Base-by-base conservation (phyloP, 805 yeast genomes). In the Metschnikowia chrysomelidarum region DNA sequence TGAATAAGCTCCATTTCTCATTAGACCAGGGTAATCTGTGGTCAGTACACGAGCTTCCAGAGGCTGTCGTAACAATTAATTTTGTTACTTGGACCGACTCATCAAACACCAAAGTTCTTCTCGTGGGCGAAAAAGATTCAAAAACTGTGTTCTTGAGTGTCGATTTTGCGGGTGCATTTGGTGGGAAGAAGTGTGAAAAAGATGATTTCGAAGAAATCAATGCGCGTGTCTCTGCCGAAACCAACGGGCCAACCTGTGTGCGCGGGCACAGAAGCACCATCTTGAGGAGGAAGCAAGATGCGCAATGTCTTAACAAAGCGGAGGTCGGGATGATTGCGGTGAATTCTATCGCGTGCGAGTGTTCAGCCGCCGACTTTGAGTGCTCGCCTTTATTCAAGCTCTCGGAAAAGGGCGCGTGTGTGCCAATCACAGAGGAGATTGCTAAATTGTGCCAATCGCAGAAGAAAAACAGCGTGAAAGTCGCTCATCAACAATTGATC, bases 1-100 rank as follows among this genome's bases (percentile, higher is more conserved):
- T 32, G 34, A 24, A 32, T 4, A 38, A 19, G 13, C 43, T 68
- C 23, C 53, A 49, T 23, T 87, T 69, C 49, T 80, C 94, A 0
- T 53, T 80, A 10, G 89, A 87, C 54, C 87, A 83, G 53, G 96
- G 96, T 27, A 54, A 64, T 21, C 57, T 80, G 3, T 87, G 93
- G 89, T 40, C 53, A 4, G 66, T 65, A 24, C 60, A 64, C 20
- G 64, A 70, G n/a, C 53, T 86, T 4, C 79, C 73, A 7, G 87
- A 1, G 76, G 87, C 3, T 56, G 66, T 27, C 70, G 69, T 34
- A 76, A 84, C 47, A 40, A 81, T 14, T 35, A 79, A 2, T 50
- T 64, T 15, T 84, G 82, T 6, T 23, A 59, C 2, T 8, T 49
- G 10, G 52, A 48, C 18, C 30, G 42, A 4, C 14, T 30, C 24